These are phyloP conservation scores for Tetrapisispora taiwanensis DNA, from an alignment of 805 yeast species.

Conservation along the genomic window DNA sequence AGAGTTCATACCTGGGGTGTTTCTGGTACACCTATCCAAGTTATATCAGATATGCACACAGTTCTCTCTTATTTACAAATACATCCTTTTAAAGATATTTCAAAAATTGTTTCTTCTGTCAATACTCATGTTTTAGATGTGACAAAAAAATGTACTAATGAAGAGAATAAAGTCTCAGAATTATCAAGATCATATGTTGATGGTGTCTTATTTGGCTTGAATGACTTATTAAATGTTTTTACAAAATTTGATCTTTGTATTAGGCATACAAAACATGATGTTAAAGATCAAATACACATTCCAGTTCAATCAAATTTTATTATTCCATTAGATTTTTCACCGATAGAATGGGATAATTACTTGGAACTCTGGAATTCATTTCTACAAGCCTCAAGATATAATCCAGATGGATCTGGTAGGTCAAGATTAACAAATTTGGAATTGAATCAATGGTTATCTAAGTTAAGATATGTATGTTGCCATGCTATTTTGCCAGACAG, in stretches of 20 bases:
- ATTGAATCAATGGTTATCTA: constrained; percentile 60
- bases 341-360: constrained; percentile 80
- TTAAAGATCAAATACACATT: constrained; percentile 59
- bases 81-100: constrained; percentile 47
- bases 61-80: constrained; percentile 56
- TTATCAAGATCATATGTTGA: constrained; percentile 5
- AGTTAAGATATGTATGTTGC: constrained; percentile 71
- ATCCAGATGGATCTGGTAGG: constrained; percentile 36
- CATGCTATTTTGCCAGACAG: constrained; percentile 45
- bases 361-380: constrained; percentile 54
- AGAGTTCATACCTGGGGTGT: constrained; percentile 94
- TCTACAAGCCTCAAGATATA: constrained; percentile 43
- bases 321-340: constrained; percentile 63
- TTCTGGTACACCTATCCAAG: constrained; percentile 85
- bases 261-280: constrained; percentile 80
- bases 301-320: constrained; percentile 72
- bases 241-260: constrained; percentile 38
- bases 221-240: constrained; percentile 46
- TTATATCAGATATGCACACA: constrained; percentile 58
- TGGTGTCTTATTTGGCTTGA: constrained; percentile 22
- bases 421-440: constrained; percentile 44
- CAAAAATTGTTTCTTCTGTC: constrained; percentile 9
- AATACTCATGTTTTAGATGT: neutral
- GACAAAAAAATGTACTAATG: neutral
- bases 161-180: neutral